Base-by-base conservation (phyloP, 2,329 filamentous ascomycete genomes). In the Hypoxylon sp. region DNA sequence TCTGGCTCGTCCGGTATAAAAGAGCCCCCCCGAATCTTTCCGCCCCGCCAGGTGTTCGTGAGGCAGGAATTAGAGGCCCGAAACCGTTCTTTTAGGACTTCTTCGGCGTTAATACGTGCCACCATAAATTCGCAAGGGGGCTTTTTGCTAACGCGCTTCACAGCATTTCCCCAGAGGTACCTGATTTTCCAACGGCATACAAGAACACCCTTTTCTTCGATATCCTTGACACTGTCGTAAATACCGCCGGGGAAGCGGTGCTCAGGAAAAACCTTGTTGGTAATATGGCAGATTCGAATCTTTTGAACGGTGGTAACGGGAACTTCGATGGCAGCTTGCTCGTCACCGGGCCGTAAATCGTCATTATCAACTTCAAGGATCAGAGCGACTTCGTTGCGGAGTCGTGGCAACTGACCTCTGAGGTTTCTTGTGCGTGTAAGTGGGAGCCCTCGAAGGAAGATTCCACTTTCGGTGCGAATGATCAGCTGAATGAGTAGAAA, bases 151-250 rank as follows among this genome's bases (percentile, higher is more conserved):
- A 48, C 65, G 1, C 74, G 74, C 48, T 73, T 74, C 3, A 45
- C 60, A 6, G 75, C 67, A 53, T 75, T 66, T 43, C 71, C 71
- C 66, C 76, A 78, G 41, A 72, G 66, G 5, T 74, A 72, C n/a
- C 66, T 72, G 41, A 73, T 75, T 61, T 74, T 77, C 79, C 79
- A 81, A 28, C 80, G 76, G 50, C 80, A 81, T 43, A 79, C 72
- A 19, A 81, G 65, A 13, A 75, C 71, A 1, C 74, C 79, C 7
- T 75, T 72, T 14, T 71, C 68, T 53, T 80, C 76, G 46, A 78
- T 73, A 1, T 75, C 74, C 5, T 53, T 64, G 25, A 65, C 60
- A 2, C 60, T 69, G 0, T 41, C 25, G 21, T 74, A 72, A 7
- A 73, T 57, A 0, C 61, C 67, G 0, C 28, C 10, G 0, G 64